A percentile compares a stretch with the other conserved stretches of the same genome.
These are phyloP conservation scores for Debaryomyces psychrophilus DNA, from an alignment of 1,139 yeast species.

Conservation along the genomic window DNA sequence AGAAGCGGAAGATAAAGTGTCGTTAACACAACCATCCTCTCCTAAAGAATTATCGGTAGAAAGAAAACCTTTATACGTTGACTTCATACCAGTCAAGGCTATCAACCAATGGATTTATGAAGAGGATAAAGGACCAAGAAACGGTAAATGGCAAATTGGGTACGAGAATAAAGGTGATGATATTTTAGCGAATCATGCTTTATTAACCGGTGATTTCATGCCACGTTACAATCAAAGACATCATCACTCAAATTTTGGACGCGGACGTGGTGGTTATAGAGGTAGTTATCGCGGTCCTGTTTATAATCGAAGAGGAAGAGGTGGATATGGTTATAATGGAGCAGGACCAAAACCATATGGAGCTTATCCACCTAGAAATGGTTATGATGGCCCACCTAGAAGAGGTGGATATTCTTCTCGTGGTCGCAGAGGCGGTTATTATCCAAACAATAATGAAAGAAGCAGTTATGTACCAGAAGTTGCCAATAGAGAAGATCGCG, in stretches of 20 bases:
- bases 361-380: slow-evolving; percentile 9
- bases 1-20: slow-evolving; percentile 16
- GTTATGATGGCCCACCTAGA: slow-evolving; percentile 10
- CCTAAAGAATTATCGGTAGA: slow-evolving; percentile 25
- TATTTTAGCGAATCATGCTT: slow-evolving; percentile 42
- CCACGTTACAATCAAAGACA: slow-evolving; percentile 22
- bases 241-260: slow-evolving; percentile 16
- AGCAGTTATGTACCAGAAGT: slow-evolving; percentile 22
- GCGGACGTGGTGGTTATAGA: slow-evolving; percentile 13
- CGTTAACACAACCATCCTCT: slow-evolving; percentile 19
- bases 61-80: slow-evolving; percentile 39
- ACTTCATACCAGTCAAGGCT: slow-evolving; percentile 50
- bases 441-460: slow-evolving; percentile 18
- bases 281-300: slow-evolving; percentile 7
- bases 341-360: slow-evolving; percentile 11
- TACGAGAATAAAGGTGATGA: slow-evolving; percentile 37
- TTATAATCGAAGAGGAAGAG: slow-evolving; percentile 15
- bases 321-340: slow-evolving; percentile 16
- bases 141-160: slow-evolving; percentile 48
- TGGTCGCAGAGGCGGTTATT: slow-evolving; percentile 10
- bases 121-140: slow-evolving; percentile 46
- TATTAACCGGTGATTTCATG: slow-evolving; percentile 38
- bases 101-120: slow-evolving; percentile 51
- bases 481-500: slow-evolving; percentile 10
- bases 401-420: slow-evolving; percentile 12